These are phyloP conservation scores for Ramularia endophylla DNA, from an alignment of 2,329 filamentous ascomycete genomes.

Conservation along the genomic window DNA sequence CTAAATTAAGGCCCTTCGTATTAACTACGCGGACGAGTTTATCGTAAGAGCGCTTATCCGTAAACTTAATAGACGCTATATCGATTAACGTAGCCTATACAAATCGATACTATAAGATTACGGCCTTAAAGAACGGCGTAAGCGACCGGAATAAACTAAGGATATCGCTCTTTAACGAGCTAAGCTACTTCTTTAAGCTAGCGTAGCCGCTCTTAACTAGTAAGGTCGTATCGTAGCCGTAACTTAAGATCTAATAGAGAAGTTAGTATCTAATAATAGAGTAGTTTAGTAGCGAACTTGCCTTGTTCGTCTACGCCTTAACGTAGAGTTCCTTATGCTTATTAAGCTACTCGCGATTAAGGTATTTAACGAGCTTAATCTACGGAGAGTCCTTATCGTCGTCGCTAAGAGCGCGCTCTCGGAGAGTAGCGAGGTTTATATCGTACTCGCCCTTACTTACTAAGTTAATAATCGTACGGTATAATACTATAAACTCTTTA, in stretches of 20 bases:
- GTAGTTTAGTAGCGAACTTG: no score
- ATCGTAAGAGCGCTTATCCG: not conserved
- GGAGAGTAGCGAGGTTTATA: not conserved
- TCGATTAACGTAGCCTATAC: not conserved
- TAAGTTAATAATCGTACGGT: not conserved
- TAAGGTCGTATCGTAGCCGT: not conserved
- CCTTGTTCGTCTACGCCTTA: not conserved
- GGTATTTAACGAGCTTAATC: not conserved
- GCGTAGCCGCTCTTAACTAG: not conserved
- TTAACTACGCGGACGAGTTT: not conserved
- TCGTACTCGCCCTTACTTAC: not conserved
- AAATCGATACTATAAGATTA: not conserved
- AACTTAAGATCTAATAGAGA: not conserved
- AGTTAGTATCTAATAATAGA: no score
- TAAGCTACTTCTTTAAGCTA: not conserved
- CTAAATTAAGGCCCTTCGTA: not conserved
- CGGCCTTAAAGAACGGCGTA: not conserved
- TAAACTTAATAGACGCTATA: not conserved
- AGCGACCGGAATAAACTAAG: not conserved
- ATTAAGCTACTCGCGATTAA: not conserved
- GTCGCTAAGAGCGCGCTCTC: not conserved
- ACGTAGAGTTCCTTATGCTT: not conserved
- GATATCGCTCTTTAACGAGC: not conserved
- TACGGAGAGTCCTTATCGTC: not conserved
- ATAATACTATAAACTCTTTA: constrained; percentile 1